Conservation (phyloP, 2,329 filamentous ascomycete species). For the Claviceps sp. region DNA sequence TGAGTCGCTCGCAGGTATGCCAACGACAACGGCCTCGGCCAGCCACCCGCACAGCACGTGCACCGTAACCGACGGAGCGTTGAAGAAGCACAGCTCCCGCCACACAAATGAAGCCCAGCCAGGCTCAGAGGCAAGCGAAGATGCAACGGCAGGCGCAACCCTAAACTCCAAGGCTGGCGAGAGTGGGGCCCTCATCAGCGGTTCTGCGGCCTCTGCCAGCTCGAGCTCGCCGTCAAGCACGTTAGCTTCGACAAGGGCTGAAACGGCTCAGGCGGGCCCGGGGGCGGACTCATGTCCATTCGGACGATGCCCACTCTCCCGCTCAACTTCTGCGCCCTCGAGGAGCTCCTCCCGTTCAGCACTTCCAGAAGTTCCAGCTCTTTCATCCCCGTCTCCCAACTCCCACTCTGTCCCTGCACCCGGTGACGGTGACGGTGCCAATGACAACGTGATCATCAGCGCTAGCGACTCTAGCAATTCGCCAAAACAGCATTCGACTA, state of each 20-base stretch:
- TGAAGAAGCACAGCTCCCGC: too few relatives aligned
- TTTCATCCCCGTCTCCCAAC: neutral
- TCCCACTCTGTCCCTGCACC: neutral
- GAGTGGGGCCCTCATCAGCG: too few relatives aligned
- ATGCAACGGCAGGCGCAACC: too few relatives aligned
- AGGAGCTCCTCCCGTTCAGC: neutral
- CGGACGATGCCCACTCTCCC: neutral
- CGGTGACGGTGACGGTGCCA: neutral
- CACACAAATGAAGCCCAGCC: neutral
- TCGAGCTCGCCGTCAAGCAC: neutral
- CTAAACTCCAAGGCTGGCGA: too few relatives aligned
- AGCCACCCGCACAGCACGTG: slow-evolving; percentile 1
- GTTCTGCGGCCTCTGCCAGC: neutral
- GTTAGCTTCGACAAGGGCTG: neutral
- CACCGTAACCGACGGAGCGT: neutral
- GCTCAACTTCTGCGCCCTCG: neutral
- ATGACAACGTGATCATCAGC: neutral
- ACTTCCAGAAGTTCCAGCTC: neutral
- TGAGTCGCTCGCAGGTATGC: slow-evolving; percentile 14
- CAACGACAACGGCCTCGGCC: slow-evolving; percentile 10
- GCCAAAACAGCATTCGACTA: slow-evolving; percentile 29
- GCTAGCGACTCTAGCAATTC: neutral
- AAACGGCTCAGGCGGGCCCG: neutral
- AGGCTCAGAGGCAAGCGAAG: too few relatives aligned
- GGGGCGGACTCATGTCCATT: neutral